Percentiles rank a stretch among this genome's conserved stretches.
Conservation (phyloP, 2,329 filamentous ascomycete species). For the Aspergillus persii region DNA sequence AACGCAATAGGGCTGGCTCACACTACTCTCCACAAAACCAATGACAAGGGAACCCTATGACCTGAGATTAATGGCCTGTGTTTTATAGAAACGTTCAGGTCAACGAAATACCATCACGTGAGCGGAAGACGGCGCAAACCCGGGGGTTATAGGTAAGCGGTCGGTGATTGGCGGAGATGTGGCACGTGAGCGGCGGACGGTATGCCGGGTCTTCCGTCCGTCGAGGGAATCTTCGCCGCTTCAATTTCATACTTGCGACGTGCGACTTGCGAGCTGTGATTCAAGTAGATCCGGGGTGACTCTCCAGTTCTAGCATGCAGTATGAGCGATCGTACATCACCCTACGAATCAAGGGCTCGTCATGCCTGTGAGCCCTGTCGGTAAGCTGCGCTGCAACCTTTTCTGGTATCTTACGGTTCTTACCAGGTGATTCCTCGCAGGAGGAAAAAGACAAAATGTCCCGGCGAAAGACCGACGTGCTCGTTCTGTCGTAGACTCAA, state of each 20-base stretch:
- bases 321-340: neutral
- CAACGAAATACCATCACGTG: too few relatives aligned
- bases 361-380: conserved; percentile 13
- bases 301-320: neutral
- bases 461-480: conserved; percentile 7
- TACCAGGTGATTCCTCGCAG: neutral
- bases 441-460: conserved; percentile 11
- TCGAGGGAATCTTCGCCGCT: neutral
- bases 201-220: too few relatives aligned
- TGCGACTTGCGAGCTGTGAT: too few relatives aligned
- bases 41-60: too few relatives aligned
- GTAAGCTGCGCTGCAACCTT: neutral
- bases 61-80: too few relatives aligned
- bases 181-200: neutral
- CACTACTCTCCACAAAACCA: too few relatives aligned
- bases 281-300: too few relatives aligned
- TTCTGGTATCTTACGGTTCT: neutral
- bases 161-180: too few relatives aligned
- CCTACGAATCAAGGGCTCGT: neutral
- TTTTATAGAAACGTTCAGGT: too few relatives aligned
- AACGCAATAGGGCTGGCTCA: too few relatives aligned
- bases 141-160: too few relatives aligned
- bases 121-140: too few relatives aligned
- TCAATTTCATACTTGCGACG: neutral
- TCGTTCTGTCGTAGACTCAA: conserved; percentile 10